phyloP scores from a whole-genome alignment of 2,329 filamentous ascomycete genomes.

The Dothistroma pini region DNA sequence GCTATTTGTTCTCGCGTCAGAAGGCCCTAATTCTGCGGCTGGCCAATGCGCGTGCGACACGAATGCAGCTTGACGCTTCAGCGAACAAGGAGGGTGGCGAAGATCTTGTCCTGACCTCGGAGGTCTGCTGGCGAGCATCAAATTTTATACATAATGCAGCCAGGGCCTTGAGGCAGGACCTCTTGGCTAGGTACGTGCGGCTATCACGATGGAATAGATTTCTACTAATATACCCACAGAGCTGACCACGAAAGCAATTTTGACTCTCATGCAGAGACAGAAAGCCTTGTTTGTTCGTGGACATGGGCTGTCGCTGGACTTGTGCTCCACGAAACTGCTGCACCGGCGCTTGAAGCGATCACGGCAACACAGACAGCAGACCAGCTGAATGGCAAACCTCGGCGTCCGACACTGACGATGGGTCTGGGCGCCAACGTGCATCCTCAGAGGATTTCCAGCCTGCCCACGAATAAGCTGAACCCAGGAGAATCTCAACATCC shows the following conservation, averaged over 20 bases:
- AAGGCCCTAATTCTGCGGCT: conserved; percentile 76
- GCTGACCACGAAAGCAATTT: conserved; percentile 1
- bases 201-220: neutral
- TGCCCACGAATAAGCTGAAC: conserved; percentile 15
- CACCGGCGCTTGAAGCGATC: conserved; percentile 26
- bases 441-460: conserved; percentile 30
- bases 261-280: conserved; percentile 50
- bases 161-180: conserved; percentile 73
- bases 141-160: conserved; percentile 81
- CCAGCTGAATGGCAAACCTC: conserved; percentile 19
- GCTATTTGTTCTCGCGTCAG: conserved; percentile 90
- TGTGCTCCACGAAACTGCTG: conserved; percentile 65
- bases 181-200: conserved; percentile 57
- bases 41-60: conserved; percentile 60
- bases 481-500: conserved; percentile 11
- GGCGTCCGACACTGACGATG: conserved; percentile 27
- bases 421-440: conserved; percentile 32
- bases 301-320: conserved; percentile 73
- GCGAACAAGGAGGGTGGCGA: conserved; percentile 48
- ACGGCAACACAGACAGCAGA: conserved; percentile 11
- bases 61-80: conserved; percentile 37
- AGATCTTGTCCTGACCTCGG: conserved; percentile 74
- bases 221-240: neutral
- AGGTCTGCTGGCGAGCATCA: conserved; percentile 77
- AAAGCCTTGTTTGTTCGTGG: conserved; percentile 74